Evolutionary conservation across 352 stramenopile species (phyloP).

Genomic region (Lagenidium giganteum): DNA sequence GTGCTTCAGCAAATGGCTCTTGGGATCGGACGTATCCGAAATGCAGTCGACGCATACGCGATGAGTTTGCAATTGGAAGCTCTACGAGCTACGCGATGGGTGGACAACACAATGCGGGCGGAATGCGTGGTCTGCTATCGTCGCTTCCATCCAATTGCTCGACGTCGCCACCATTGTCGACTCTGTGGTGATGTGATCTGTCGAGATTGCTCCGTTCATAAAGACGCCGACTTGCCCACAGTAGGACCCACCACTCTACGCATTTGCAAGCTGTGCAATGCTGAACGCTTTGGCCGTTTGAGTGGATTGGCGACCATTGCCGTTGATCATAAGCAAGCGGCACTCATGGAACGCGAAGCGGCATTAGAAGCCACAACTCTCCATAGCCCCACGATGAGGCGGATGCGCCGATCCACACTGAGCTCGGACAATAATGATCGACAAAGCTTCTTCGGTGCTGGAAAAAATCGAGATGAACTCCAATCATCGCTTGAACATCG

Average conservation of each 20-base stretch:
- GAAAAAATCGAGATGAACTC: no score
- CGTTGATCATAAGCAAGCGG: constrained; percentile 7
- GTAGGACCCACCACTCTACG: constrained; percentile 59
- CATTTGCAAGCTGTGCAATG: constrained; percentile 60
- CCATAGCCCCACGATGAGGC: constrained; percentile 4
- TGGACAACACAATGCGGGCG: constrained; percentile 39
- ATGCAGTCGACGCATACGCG: constrained; percentile 55
- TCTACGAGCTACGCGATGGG: constrained; percentile 41
- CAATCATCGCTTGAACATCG: no score
- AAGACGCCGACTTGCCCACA: constrained; percentile 60
- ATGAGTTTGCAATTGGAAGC: constrained; percentile 59
- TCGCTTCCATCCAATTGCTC: constrained; percentile 60
- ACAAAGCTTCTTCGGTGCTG: no score
- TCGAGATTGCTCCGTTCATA: constrained; percentile 62
- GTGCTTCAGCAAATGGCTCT: constrained; percentile 55
- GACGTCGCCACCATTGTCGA: constrained; percentile 69
- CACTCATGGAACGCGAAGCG: constrained; percentile 1
- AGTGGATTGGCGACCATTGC: constrained; percentile 18
- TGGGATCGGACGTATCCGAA: constrained; percentile 39
- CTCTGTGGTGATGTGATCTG: constrained; percentile 76
- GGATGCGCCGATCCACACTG: no score
- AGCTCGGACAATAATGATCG: no score
- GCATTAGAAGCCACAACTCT: constrained; percentile 9
- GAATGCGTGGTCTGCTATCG: constrained; percentile 64
- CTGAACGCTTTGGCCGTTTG: constrained; percentile 16